Conservation (phyloP, 164 flowering plant genomes). For the Vitis rotundifolia region DNA sequence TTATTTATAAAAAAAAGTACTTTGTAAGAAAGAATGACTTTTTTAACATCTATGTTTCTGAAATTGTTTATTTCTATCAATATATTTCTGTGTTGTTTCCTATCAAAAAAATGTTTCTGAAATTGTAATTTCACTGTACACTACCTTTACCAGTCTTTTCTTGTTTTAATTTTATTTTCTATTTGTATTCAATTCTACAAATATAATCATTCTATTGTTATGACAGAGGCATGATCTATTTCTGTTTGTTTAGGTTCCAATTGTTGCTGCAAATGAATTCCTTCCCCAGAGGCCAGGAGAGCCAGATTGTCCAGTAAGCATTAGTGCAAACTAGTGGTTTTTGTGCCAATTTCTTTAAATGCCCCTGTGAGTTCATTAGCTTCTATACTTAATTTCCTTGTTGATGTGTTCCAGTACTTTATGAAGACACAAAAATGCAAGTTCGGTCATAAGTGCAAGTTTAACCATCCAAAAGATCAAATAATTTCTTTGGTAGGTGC, state of each 20-base stretch:
- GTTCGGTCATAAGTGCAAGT: conserved; percentile 86
- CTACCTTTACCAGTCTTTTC: no score
- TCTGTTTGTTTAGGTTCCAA: conserved; percentile 54
- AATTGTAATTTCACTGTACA: neutral
- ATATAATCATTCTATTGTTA: neutral
- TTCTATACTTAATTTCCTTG: neutral
- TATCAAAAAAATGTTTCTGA: neutral
- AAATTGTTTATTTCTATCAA: no score
- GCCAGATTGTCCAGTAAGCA: conserved; percentile 95
- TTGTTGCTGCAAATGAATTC: conserved; percentile 36
- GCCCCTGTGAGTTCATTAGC: neutral
- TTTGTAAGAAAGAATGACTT: neutral
- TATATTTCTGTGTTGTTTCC: no score
- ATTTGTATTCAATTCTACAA: neutral
- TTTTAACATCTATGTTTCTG: neutral
- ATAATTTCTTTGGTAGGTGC: conserved; percentile 39
- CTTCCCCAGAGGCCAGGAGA: conserved; percentile 91
- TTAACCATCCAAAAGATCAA: conserved; percentile 86
- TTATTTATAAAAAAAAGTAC: no score
- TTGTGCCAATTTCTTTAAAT: neutral
- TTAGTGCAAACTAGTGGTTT: conserved; percentile 1
- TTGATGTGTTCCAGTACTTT: conserved; percentile 61
- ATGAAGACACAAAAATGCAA: conserved; percentile 94
- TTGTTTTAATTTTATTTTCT: no score
- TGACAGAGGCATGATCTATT: neutral